Evolutionary conservation across 306 rosid species (phyloP).

Genomic region (Prunus mongolica): DNA sequence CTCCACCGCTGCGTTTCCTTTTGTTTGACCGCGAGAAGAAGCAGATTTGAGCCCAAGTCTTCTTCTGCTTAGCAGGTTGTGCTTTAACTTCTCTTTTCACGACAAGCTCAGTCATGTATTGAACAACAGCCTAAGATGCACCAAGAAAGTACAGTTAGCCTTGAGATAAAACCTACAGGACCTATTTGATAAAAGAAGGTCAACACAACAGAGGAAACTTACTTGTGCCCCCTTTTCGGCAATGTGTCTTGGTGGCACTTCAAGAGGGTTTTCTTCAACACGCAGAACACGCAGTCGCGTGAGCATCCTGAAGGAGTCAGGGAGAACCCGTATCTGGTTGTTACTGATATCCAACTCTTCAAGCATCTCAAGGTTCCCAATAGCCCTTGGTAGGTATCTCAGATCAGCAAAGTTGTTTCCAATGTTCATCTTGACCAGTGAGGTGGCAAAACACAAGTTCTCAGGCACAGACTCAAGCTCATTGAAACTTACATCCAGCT

Average conservation of each 20-base stretch:
- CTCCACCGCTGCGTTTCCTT: constrained; percentile 61
- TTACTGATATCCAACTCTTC: constrained; percentile 92
- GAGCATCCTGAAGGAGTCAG: constrained; percentile 71
- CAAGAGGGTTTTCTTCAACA: constrained; percentile 83
- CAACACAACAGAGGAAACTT: constrained; percentile 8
- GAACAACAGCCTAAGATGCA: constrained; percentile 78
- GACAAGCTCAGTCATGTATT: constrained; percentile 66
- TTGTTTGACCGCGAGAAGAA: constrained; percentile 66
- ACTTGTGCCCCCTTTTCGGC: constrained; percentile 87
- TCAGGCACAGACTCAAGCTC: constrained; percentile 87
- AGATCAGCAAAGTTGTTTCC: constrained; percentile 90
- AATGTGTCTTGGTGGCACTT: constrained; percentile 77
- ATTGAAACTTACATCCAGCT: constrained; percentile 79
- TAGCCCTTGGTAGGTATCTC: constrained; percentile 65
- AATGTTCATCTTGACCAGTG: constrained; percentile 74
- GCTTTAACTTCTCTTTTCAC: constrained; percentile 53
- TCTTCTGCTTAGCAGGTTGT: constrained; percentile 59
- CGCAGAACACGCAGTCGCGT: constrained; percentile 56
- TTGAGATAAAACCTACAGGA: background rate
- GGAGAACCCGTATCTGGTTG: constrained; percentile 76
- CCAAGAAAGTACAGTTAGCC: constrained; percentile 19
- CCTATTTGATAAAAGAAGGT: constrained; percentile 15
- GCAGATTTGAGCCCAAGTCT: constrained; percentile 74
- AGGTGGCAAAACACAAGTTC: constrained; percentile 79
- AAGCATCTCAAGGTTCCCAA: constrained; percentile 86